Evolutionary conservation across 208 protist genomes (phyloP), one percentile per base, ranked within the genome.

Genomic region (Naegleria gruberi): DNA sequence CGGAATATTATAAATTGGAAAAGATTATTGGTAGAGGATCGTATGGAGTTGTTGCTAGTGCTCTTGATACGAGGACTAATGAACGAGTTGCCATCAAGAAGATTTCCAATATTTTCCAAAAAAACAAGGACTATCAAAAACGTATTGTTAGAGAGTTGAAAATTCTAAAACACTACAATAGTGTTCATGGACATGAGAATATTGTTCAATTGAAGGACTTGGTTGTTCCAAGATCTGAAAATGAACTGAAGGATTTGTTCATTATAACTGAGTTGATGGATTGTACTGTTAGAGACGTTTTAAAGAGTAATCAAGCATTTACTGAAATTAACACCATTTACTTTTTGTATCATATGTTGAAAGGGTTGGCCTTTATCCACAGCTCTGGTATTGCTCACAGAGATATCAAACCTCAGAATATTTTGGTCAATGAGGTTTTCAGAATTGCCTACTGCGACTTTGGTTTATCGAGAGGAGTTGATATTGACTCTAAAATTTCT

Each of bases 371-470:
- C 26, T 96, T 94, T 37, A 93, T 96, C 65, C 94, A 96, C 88
- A 92, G 92, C 26, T 93, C 94, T 19, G 65, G 89, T 43, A 87
- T 96, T 42, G 47, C 96, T 19, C 94, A 96, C 55, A 89, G 94
- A n/a, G 94, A 96, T 90, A 81, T 96, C 23, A 98, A 98, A 93
- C 96, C 96, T 1, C 93, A 93, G n/a, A 99, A 99, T 92, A 91
- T 99, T 34, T 92, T 99, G 19, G 93, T 96, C 4, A 95, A 98
- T 91, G 90, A 92, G 17, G 96, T 98, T 57, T 98, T 96, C 92
- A 95, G 96, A 81, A 89, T 98, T 65, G 96, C 96, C 90, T 93
- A 98, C 19, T 97, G 96, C 81, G 97, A 98, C 93, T 98, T 98
- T 93, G 96, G 96, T 8, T 93, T 98, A 17, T 94, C 96, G 4